Evolutionary conservation across 2,329 filamentous ascomycete genomes (phyloP).

Genomic region (Geosmithia morbida): DNA sequence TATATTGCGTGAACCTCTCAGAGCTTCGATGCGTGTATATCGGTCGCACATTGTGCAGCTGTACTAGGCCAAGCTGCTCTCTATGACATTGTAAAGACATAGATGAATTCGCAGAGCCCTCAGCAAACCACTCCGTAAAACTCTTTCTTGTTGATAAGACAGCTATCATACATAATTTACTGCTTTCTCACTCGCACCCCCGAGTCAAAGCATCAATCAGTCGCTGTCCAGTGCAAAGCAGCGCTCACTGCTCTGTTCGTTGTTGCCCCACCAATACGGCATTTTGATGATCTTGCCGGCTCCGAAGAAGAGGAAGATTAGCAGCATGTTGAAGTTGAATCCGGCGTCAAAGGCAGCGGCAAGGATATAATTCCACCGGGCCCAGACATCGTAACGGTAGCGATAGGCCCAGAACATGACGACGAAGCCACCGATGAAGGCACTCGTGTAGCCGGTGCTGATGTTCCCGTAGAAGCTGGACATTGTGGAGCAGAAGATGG

Average conservation of each 20-base stretch:
- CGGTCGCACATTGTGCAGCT: too few species aligned
- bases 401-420: conserved; percentile 46
- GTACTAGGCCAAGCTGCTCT: too few species aligned
- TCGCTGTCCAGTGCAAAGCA: conserved; percentile 34
- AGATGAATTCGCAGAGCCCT: too few species aligned
- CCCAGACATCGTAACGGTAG: conserved; percentile 40
- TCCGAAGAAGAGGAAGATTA: conserved; percentile 46
- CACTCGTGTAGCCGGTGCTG: conserved; percentile 41
- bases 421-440: conserved; percentile 43
- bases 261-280: conserved; percentile 53
- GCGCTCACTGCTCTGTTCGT: conserved; percentile 36
- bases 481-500: conserved; percentile 44
- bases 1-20: too few species aligned
- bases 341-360: conserved; percentile 48
- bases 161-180: too few species aligned
- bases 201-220: neutral
- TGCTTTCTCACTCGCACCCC: too few species aligned
- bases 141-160: too few species aligned
- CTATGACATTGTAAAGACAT: too few species aligned
- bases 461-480: conserved; percentile 46
- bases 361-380: conserved; percentile 45
- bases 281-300: conserved; percentile 40
- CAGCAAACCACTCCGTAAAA: too few species aligned
- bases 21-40: too few species aligned
- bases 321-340: conserved; percentile 45